Conservation (phyloP, 176 grass and related monocot species). For the Saccharum spontaneum region DNA sequence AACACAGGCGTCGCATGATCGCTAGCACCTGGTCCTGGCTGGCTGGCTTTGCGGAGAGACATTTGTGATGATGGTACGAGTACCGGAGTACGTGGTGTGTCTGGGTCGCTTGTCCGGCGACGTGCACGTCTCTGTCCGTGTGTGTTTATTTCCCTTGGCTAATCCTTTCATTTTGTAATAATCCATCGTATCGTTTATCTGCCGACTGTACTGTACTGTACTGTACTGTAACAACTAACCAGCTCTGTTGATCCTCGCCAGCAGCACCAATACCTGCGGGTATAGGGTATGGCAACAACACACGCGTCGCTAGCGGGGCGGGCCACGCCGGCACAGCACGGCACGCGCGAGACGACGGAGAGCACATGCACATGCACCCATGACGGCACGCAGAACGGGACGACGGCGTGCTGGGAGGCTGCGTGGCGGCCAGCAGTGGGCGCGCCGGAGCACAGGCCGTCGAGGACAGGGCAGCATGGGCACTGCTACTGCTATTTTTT, state of each 20-base stretch:
- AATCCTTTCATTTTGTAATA: background rate
- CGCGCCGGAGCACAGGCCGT: background rate
- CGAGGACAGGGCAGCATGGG: background rate
- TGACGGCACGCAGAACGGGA: background rate
- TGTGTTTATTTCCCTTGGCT: background rate
- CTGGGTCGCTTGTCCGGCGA: background rate
- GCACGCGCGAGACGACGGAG: background rate
- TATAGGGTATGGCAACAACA: too few species aligned
- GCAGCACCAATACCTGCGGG: too few species aligned
- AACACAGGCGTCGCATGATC: constrained; percentile 9
- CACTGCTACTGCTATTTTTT: too few species aligned
- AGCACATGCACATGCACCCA: background rate
- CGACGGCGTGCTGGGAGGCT: background rate
- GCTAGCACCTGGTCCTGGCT: background rate
- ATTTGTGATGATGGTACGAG: background rate
- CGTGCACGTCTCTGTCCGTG: constrained; percentile 6
- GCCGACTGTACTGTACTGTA: background rate
- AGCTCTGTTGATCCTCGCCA: too few species aligned
- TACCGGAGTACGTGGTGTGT: too few species aligned
- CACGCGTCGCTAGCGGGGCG: too few species aligned
- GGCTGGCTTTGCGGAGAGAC: background rate
- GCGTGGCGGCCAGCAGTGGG: background rate
- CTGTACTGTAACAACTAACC: background rate
- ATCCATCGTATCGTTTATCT: background rate
- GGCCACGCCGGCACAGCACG: too few species aligned